Evolutionary conservation across 768 basidiomycete genomes (phyloP), one percentile per base, ranked within the genome.

Genomic region (Suillus subaureus): DNA sequence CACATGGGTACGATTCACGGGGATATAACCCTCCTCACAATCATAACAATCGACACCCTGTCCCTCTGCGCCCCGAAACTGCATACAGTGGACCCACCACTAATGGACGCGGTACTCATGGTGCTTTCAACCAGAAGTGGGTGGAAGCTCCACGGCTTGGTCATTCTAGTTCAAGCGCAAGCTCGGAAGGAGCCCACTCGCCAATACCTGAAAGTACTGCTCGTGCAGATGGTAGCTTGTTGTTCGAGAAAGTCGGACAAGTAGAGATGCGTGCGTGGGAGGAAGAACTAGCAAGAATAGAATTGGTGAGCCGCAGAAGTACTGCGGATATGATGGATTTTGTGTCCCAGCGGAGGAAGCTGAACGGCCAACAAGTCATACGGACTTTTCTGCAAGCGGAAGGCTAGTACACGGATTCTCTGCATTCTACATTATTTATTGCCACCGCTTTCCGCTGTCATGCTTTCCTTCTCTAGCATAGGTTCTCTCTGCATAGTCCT

Each of bases 241-340:
- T 73, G 40, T 67, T 70, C 21, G 73, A 73, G 70, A 75, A 54
- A 70, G 77, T 64, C 70, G 78, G 65, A 63, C 70, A 70, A 28
- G 70, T 78, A 42, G 80, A 82, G 51, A 79, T 87, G 72, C 79
- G 81, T 63, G 92, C 88, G 68, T 94, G 92, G 92, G 92, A 93
- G 75, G 87, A 86, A 73, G 91, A 93, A 79, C 82, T 92, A 54
- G 86, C 82, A 66, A 82, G 85, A 67, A 91, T 93, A 69, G 91
- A 92, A 77, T 77, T 81, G 69, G 79, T 79, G 75, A 90, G 86
- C 76, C 84, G 84, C 62, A 74, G 78, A 64, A 79, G 74, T 62
- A 83, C 77, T 56, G 75, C 70, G 23, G 73, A 75, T 57, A 80
- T 83, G 75, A 64, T 80, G 23, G 76, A 74, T n/a, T 69, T 77